phyloP scores from a whole-genome alignment of 306 rosid species.

The Ochetophila trinervis region DNA sequence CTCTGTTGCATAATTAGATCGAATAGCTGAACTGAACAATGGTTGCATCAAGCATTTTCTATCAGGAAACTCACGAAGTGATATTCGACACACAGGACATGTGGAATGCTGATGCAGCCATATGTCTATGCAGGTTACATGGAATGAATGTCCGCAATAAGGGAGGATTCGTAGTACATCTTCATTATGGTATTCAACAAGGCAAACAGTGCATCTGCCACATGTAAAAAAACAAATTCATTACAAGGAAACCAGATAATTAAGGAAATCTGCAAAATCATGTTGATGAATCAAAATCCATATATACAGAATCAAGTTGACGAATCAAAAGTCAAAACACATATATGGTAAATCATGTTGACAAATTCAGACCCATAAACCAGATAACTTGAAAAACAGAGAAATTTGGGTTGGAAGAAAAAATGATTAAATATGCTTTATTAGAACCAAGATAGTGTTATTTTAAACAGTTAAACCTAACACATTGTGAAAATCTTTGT shows the following conservation, averaged over 20 bases:
- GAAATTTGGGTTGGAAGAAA: no score
- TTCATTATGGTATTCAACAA: slow-evolving; percentile 65
- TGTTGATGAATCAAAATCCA: no score
- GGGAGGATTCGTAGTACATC: slow-evolving; percentile 87
- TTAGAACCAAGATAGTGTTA: no score
- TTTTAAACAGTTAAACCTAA: no score
- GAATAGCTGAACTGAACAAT: slow-evolving; percentile 58
- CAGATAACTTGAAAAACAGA: no score
- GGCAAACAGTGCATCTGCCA: slow-evolving; percentile 82
- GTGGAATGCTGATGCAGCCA: slow-evolving; percentile 94
- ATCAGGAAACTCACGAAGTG: slow-evolving; percentile 54
- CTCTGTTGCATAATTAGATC: slow-evolving; percentile 36
- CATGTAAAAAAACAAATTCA: slow-evolving; percentile 23
- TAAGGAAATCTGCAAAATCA: background rate
- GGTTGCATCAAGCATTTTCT: slow-evolving; percentile 62
- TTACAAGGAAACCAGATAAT: slow-evolving; percentile 13
- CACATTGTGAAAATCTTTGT: no score
- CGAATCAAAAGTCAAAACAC: no score
- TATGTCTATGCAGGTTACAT: slow-evolving; percentile 78
- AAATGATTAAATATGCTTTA: no score
- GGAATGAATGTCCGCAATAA: slow-evolving; percentile 83
- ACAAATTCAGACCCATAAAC: no score
- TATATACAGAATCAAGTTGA: no score
- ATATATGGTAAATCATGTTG: no score
- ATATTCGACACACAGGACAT: slow-evolving; percentile 89